Conservation (phyloP, 805 yeast species). For the Pichia manshurica region DNA sequence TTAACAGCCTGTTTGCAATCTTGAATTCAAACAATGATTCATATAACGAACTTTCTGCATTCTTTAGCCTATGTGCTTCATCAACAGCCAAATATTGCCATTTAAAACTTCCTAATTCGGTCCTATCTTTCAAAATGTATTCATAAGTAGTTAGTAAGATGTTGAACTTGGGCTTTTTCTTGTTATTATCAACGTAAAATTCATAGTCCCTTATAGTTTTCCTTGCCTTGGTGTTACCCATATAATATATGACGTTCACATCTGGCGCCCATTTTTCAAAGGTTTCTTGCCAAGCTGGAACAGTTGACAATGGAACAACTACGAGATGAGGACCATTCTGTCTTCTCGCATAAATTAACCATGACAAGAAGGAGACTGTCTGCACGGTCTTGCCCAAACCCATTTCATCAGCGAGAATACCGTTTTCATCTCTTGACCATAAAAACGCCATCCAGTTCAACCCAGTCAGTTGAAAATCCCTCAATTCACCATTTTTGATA, state of each 20-base stretch:
- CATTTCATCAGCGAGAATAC: slow-evolving; percentile 98
- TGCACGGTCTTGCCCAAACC: slow-evolving; percentile 98
- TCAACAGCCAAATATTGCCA: slow-evolving; percentile 99
- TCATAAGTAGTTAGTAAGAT: slow-evolving; percentile 93
- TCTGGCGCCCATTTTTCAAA: slow-evolving; percentile 98
- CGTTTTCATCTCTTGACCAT: slow-evolving; percentile 97
- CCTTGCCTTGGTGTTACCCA: slow-evolving; percentile 88
- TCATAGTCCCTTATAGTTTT: slow-evolving; percentile 78
- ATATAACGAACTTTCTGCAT: slow-evolving; percentile 87
- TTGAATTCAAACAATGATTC: slow-evolving; percentile 81
- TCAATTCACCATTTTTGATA: slow-evolving; percentile 82
- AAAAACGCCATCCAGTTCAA: slow-evolving; percentile 99
- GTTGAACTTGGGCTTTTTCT: slow-evolving; percentile 78
- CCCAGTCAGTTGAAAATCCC: slow-evolving; percentile 98
- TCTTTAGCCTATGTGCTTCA: slow-evolving; percentile 95
- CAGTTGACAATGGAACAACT: slow-evolving; percentile 92
- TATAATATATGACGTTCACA: slow-evolving; percentile 82
- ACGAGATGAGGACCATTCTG: slow-evolving; percentile 97
- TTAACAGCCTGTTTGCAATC: slow-evolving; percentile 76
- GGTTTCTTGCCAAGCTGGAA: slow-evolving; percentile 99
- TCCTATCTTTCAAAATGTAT: slow-evolving; percentile 84
- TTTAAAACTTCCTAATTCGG: slow-evolving; percentile 70
- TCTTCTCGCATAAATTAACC: slow-evolving; percentile 92
- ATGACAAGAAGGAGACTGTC: slow-evolving; percentile 87
- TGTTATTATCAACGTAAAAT: slow-evolving; percentile 56